Percentiles rank a stretch among this genome's conserved stretches.
These are phyloP conservation scores for Dillenia suffruticosa DNA, from an alignment of 164 flowering plant species.

Conservation along the genomic window DNA sequence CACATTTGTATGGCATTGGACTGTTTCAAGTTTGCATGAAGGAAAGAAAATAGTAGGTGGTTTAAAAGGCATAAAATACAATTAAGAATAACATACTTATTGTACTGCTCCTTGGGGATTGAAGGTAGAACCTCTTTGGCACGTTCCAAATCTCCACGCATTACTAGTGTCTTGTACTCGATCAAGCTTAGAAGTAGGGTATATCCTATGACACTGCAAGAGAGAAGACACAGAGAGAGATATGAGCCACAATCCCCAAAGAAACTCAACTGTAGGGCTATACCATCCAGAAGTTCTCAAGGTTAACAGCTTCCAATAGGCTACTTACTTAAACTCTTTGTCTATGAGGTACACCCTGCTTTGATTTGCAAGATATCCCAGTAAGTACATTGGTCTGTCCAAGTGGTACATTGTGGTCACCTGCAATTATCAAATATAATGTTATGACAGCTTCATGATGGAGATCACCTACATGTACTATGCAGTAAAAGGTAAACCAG, in stretches of 20 bases:
- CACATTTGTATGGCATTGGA: no score
- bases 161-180: conserved; percentile 97
- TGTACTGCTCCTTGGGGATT: conserved; percentile 92
- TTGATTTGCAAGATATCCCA: conserved; percentile 96
- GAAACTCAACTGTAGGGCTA: background rate
- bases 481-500: background rate
- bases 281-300: background rate
- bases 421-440: conserved; percentile 27
- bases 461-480: background rate
- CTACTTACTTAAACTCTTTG: conserved; percentile 95
- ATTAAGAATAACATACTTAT: conserved; percentile 22
- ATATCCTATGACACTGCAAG: conserved; percentile 85
- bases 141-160: conserved; percentile 91
- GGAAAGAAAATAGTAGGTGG: background rate
- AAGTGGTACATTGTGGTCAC: conserved; percentile 98
- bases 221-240: background rate
- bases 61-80: background rate
- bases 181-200: conserved; percentile 92
- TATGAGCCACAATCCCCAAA: conserved; percentile 2
- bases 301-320: conserved; percentile 1
- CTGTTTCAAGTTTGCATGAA: background rate
- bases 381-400: conserved; percentile 97
- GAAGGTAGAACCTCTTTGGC: conserved; percentile 81
- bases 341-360: conserved; percentile 95
- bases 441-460: conserved; percentile 1